Percentiles rank a stretch among this genome's conserved stretches.
These are phyloP conservation scores for Penicillium antarcticum DNA, from an alignment of 495 filamentous ascomycete genomes.

Conservation along the genomic window DNA sequence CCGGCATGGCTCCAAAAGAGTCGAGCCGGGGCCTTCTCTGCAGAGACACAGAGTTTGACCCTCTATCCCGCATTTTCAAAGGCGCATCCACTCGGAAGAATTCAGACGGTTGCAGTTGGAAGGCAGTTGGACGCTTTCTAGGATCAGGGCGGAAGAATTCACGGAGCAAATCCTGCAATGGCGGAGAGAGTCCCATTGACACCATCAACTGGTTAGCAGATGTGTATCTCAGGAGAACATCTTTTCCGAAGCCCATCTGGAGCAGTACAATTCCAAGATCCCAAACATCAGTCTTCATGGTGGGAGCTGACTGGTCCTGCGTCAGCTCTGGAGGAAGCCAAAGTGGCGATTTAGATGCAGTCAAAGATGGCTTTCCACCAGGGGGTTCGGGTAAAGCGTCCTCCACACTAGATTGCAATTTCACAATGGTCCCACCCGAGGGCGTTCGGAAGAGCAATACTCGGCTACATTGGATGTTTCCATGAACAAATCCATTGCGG, in stretches of 20 bases:
- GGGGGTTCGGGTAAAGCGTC: conserved; percentile 33
- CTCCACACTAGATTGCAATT: conserved; percentile 42
- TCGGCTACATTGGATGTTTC: conserved; percentile 71
- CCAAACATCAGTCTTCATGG: conserved; percentile 90
- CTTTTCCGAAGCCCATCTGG: conserved; percentile 90
- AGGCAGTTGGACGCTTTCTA: conserved; percentile 82
- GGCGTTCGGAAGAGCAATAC: conserved; percentile 58
- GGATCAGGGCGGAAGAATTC: conserved; percentile 80
- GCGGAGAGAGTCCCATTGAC: conserved; percentile 63
- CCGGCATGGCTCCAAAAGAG: conserved; percentile 36
- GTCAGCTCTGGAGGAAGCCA: conserved; percentile 83
- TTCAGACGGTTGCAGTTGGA: conserved; percentile 84
- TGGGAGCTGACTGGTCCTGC: conserved; percentile 53
- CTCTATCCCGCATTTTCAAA: conserved; percentile 34
- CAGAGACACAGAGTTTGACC: conserved; percentile 38
- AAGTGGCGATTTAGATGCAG: conserved; percentile 67
- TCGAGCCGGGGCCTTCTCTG: conserved; percentile 44
- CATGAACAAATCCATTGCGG: conserved; percentile 75
- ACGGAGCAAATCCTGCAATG: conserved; percentile 73
- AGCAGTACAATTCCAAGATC: conserved; percentile 84
- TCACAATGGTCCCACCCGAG: conserved; percentile 42
- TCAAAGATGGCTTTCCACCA: conserved; percentile 38
- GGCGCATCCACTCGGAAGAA: conserved; percentile 66
- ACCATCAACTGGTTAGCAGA: conserved; percentile 68
- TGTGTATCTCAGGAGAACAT: conserved; percentile 69